Conservation (phyloP, 192 early-diverging fungal genomes). For the Rhizoclosmatium globosum region DNA sequence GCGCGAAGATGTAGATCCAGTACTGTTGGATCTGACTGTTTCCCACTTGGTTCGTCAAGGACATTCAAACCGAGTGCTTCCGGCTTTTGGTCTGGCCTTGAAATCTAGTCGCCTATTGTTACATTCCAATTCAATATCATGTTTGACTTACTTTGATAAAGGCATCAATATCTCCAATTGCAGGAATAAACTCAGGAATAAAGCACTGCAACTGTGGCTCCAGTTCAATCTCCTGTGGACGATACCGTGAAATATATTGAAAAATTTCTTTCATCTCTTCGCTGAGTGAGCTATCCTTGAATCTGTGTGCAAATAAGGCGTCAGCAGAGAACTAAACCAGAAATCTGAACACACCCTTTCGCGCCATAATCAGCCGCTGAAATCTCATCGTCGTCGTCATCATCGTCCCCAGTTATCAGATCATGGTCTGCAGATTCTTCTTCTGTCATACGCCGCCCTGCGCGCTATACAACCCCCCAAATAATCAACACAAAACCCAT, state of each 20-base stretch:
- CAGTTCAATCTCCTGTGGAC: constrained; percentile 63
- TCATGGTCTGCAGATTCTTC: constrained; percentile 51
- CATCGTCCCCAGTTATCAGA: constrained; percentile 24
- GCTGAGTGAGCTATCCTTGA: constrained; percentile 19
- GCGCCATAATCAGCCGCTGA: constrained; percentile 9
- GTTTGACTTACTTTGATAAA: constrained; percentile 60
- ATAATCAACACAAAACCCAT: not conserved
- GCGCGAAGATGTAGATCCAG: constrained; percentile 63
- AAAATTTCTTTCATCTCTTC: constrained; percentile 64
- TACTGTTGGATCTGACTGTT: constrained; percentile 65
- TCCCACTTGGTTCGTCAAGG: constrained; percentile 60
- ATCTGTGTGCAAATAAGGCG: not conserved
- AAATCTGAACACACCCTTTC: constrained; percentile 7
- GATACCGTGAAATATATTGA: constrained; percentile 58
- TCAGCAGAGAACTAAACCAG: not conserved
- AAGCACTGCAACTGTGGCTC: constrained; percentile 63
- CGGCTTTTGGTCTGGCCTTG: constrained; percentile 53
- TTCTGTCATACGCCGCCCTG: constrained; percentile 25
- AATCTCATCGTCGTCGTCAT: constrained; percentile 32
- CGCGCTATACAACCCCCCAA: not conserved
- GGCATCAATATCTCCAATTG: constrained; percentile 72
- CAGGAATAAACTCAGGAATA: constrained; percentile 67
- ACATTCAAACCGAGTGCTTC: constrained; percentile 57
- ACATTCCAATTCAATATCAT: not conserved
- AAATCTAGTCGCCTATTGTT: constrained; percentile 47